Percentiles rank a stretch among this genome's conserved stretches.
Conservation (phyloP, 805 yeast genomes). For the Yamadazyma olivae region DNA sequence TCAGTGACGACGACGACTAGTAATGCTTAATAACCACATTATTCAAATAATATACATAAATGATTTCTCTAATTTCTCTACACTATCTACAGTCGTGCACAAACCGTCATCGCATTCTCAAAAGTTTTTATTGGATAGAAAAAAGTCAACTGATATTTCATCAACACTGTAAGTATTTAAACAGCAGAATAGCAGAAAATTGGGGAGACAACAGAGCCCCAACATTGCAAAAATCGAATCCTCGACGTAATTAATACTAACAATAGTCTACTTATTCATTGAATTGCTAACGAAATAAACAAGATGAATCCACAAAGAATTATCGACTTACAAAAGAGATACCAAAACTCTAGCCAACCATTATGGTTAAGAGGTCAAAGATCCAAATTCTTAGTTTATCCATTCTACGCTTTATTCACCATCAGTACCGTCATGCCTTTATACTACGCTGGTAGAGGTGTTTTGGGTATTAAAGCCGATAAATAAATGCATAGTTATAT, state of each 20-base stretch:
- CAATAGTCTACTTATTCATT: not conserved
- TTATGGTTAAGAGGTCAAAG: constrained; percentile 45
- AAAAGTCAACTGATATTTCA: constrained; percentile 16
- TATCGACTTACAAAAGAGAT: constrained; percentile 42
- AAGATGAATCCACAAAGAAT: constrained; percentile 42
- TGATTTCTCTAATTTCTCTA: no score
- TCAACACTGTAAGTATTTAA: constrained; percentile 5
- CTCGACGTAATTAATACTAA: no score
- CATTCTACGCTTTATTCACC: constrained; percentile 73
- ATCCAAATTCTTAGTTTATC: constrained; percentile 69
- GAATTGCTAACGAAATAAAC: not conserved
- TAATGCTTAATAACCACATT: no score
- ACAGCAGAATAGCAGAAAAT: not conserved
- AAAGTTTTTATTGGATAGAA: constrained; percentile 11
- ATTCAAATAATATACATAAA: no score
- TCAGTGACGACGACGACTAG: not conserved
- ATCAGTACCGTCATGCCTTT: constrained; percentile 64
- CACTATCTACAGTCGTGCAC: no score
- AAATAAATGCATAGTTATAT: constrained; percentile 3
- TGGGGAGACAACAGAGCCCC: no score
- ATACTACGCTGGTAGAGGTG: constrained; percentile 70
- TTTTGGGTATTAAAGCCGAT: constrained; percentile 58
- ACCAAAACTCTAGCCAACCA: constrained; percentile 39
- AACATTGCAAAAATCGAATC: no score
- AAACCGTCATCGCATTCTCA: no score